Percentiles rank a stretch among this genome's conserved stretches.
phyloP scores from a whole-genome alignment of 2,329 filamentous ascomycete genomes.

The Arthroderma sp. region DNA sequence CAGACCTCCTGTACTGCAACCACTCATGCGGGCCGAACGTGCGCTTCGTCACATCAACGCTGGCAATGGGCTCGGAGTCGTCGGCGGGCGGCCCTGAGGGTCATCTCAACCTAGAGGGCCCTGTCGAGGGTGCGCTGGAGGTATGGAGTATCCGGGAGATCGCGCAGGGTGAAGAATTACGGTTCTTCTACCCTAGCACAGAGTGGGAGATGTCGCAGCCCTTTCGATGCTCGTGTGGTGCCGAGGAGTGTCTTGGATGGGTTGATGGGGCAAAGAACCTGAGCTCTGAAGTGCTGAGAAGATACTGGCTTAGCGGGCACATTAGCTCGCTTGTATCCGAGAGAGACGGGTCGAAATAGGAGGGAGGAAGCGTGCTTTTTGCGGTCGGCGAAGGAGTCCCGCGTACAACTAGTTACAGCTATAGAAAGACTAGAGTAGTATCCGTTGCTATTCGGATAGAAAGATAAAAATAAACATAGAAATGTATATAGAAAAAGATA shows the following conservation, averaged over 20 bases:
- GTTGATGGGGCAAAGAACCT: constrained; percentile 54
- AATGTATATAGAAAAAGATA: neutral
- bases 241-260: constrained; percentile 42
- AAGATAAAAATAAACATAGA: neutral
- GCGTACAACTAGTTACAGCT: neutral
- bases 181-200: constrained; percentile 63
- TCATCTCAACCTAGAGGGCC: constrained; percentile 15
- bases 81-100: constrained; percentile 32
- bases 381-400: too few species aligned
- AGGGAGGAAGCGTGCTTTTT: neutral
- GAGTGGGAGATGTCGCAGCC: constrained; percentile 64
- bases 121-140: constrained; percentile 9
- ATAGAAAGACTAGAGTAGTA: neutral
- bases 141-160: constrained; percentile 12
- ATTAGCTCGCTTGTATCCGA: constrained; percentile 25
- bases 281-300: constrained; percentile 38
- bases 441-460: neutral
- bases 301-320: constrained; percentile 50
- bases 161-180: constrained; percentile 26
- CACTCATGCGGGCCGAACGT: constrained; percentile 55
- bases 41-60: constrained; percentile 42
- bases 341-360: constrained; percentile 5
- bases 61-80: constrained; percentile 38
- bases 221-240: constrained; percentile 52
- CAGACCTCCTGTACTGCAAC: constrained; percentile 54